phyloP scores from a whole-genome alignment of 2,329 filamentous ascomycete species.

The Cytospora paraplurivora region DNA sequence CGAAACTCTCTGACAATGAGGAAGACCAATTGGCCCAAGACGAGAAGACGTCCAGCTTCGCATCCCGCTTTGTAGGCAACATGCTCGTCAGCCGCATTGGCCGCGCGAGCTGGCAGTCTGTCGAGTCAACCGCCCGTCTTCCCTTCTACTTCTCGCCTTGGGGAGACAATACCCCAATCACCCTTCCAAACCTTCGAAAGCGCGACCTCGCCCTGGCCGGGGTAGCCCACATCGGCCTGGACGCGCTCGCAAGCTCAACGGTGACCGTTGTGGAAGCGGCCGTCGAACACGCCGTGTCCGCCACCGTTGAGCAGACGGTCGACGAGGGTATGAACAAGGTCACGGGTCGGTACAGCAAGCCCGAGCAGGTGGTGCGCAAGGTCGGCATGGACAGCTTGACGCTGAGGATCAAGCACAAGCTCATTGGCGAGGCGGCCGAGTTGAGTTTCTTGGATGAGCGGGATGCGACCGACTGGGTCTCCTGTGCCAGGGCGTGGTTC shows the following conservation, averaged over 20 bases:
- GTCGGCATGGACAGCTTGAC: constrained; percentile 30
- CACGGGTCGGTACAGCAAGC: constrained; percentile 21
- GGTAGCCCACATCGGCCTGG: constrained; percentile 31
- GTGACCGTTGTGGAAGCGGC: constrained; percentile 30
- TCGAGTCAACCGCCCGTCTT: constrained; percentile 29
- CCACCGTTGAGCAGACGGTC: constrained; percentile 30
- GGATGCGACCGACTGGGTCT: constrained; percentile 24
- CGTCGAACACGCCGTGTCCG: constrained; percentile 26
- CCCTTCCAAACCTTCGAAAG: constrained; percentile 31
- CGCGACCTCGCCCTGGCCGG: constrained; percentile 32
- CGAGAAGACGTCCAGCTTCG: constrained; percentile 28
- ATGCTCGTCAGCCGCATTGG: constrained; percentile 31
- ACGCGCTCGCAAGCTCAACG: constrained; percentile 29
- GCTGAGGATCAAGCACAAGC: constrained; percentile 30
- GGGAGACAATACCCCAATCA: constrained; percentile 32
- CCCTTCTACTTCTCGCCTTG: constrained; percentile 32
- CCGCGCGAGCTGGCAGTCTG: constrained; percentile 29
- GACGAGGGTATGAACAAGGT: constrained; percentile 28
- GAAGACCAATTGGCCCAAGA: constrained; percentile 26
- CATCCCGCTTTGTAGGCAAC: constrained; percentile 31
- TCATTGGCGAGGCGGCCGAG: constrained; percentile 31
- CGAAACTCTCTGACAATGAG: constrained; percentile 19
- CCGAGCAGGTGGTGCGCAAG: constrained; percentile 24
- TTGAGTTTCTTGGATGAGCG: constrained; percentile 27
- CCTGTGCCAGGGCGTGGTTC: constrained; percentile 32